Base-by-base conservation (phyloP, 1,284 basidiomycete genomes). In the Cryptococcus deneoformans region DNA sequence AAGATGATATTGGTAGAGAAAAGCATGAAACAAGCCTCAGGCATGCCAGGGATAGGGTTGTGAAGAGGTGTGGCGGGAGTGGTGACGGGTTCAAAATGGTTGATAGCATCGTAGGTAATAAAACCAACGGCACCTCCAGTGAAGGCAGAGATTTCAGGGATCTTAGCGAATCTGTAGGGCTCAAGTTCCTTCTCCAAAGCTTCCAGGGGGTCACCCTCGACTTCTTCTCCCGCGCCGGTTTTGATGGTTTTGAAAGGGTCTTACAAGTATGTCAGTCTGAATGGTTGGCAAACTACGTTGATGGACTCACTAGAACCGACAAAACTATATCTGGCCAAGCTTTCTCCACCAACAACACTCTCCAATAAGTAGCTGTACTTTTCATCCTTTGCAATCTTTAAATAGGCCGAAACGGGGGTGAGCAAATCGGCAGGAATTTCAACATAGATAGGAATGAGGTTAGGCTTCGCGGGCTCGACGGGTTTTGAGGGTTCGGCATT, bases 11-110 rank as follows among this genome's bases (percentile, higher is more conserved):
- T 84, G 6, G 90, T 92, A 75, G 97, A 92, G 66, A 90, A 88
- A 54, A 99, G 85, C 92, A 99, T 96, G 81, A 98, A 97, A 62
- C 94, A 84, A 14, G 93, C 88, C 76, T 99, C 96, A 4, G 96
- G 96, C 53, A 99, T 89, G 20, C 84, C 83, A 29, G 95, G 80
- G 11, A 87, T 80, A 63, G 96, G 92, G 58, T 84, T 82, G 51
- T 89, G 82, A 24, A 86, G 80, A 1, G 78, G 76, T 46, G 85
- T 82, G 36, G 84, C 82, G 14, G 83, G 86, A 54, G 75, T 75
- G 4, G 93, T 95, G 78, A 90, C 92, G 55, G 95, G 91, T 78
- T 99, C 96, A 71, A 99, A 99, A 77, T 99, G 88, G 63, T 90
- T 89, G 56, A 99, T 87, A 73, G 91, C 92, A 74, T 99, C 96